A percentile compares a stretch with the other conserved stretches of the same genome.
phyloP scores from a whole-genome alignment of 352 stramenopile species.

The Globisporangium recalcitrans region DNA sequence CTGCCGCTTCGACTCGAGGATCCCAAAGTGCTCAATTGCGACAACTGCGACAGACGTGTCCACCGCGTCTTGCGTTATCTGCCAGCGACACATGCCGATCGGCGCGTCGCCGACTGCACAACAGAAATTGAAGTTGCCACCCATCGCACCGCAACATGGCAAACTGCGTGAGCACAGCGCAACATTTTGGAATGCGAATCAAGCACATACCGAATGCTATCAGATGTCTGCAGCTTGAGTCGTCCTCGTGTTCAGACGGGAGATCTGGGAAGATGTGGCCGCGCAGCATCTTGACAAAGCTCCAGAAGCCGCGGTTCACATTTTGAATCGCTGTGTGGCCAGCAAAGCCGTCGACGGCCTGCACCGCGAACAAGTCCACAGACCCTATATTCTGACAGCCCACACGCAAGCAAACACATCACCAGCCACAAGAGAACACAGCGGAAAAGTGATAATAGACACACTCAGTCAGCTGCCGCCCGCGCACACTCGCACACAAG shows the following conservation, averaged over 20 bases:
- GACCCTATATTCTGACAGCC: conserved; percentile 26
- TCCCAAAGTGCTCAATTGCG: conserved; percentile 55
- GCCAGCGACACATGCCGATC: conserved; percentile 54
- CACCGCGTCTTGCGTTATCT: conserved; percentile 20
- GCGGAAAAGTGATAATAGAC: not conserved
- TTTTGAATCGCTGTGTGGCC: conserved; percentile 26
- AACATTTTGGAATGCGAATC: too few species aligned
- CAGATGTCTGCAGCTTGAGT: conserved; percentile 42
- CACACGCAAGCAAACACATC: not conserved
- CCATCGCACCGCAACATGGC: too few species aligned
- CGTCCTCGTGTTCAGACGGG: conserved; percentile 26
- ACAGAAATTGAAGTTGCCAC: too few species aligned
- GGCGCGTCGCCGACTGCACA: conserved; percentile 67
- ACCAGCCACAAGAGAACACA: not conserved
- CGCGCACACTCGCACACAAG: not conserved
- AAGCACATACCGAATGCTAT: conserved; percentile 64
- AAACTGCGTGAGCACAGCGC: too few species aligned
- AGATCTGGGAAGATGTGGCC: conserved; percentile 35
- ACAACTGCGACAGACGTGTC: conserved; percentile 36
- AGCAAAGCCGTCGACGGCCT: conserved; percentile 43
- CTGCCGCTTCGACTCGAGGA: conserved; percentile 46
- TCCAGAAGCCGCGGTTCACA: conserved; percentile 36
- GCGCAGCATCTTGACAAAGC: conserved; percentile 49
- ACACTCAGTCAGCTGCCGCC: not conserved
- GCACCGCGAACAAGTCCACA: conserved; percentile 43